Percentiles rank a stretch among this genome's conserved stretches.
phyloP scores from a whole-genome alignment of 495 filamentous ascomycete genomes.

The Talaromyces ruber region DNA sequence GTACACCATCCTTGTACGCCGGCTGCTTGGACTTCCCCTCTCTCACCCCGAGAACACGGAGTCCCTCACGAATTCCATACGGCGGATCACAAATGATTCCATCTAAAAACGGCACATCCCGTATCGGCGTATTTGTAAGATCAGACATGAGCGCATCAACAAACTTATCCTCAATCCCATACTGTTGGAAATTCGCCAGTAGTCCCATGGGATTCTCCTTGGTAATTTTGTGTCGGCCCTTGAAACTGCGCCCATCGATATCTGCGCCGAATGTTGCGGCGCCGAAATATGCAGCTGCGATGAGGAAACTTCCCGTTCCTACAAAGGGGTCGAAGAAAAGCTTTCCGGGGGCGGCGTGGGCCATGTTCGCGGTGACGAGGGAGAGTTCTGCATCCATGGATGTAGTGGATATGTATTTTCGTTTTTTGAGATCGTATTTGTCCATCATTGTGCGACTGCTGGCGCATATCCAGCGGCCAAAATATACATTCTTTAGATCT shows the following conservation, averaged over 20 bases:
- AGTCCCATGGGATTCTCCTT: slow-evolving; percentile 42
- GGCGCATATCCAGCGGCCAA: slow-evolving; percentile 59
- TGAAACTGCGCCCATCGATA: slow-evolving; percentile 82
- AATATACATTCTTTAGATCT: slow-evolving; percentile 51
- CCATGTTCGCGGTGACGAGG: slow-evolving; percentile 86
- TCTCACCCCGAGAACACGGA: slow-evolving; percentile 74
- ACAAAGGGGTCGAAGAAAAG: slow-evolving; percentile 91
- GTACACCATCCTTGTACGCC: slow-evolving; percentile 60
- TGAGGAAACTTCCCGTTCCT: slow-evolving; percentile 83
- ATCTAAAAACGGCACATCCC: slow-evolving; percentile 55
- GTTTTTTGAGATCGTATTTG: slow-evolving; percentile 84
- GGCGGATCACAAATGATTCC: slow-evolving; percentile 95
- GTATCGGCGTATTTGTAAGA: slow-evolving; percentile 78
- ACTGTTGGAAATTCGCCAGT: slow-evolving; percentile 74
- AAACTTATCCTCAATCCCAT: slow-evolving; percentile 54
- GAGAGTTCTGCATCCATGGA: slow-evolving; percentile 94
- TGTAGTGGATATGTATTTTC: slow-evolving; percentile 87
- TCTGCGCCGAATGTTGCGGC: slow-evolving; percentile 74
- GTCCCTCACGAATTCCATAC: slow-evolving; percentile 91
- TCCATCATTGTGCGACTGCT: slow-evolving; percentile 58
- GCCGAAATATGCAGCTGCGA: slow-evolving; percentile 85
- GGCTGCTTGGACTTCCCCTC: slow-evolving; percentile 54
- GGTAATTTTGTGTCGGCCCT: slow-evolving; percentile 52
- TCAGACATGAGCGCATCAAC: slow-evolving; percentile 78
- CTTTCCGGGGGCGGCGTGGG: slow-evolving; percentile 71